Evolutionary conservation across 352 stramenopile species (phyloP).

Genomic region (Paralagenidium karlingii): DNA sequence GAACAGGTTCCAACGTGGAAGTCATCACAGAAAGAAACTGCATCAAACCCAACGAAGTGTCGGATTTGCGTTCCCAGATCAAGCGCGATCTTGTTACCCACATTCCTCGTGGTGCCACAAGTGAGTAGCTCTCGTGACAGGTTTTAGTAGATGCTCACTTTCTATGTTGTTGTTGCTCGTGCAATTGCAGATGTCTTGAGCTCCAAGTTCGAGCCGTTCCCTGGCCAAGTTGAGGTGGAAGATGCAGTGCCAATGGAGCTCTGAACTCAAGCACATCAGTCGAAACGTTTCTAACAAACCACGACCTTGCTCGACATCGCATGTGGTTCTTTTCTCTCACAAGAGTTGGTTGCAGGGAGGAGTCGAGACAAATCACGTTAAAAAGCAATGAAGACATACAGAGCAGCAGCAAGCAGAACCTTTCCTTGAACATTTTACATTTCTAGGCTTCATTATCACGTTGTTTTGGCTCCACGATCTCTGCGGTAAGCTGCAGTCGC

Average conservation of each 20-base stretch:
- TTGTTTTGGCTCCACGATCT: conserved; percentile 31
- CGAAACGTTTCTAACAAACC: no score
- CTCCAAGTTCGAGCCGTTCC: conserved; percentile 64
- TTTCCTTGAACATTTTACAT: no score
- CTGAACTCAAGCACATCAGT: no score
- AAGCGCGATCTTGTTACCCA: conserved; percentile 72
- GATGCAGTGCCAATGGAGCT: conserved; percentile 69
- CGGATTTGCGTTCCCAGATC: conserved; percentile 76
- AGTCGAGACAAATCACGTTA: no score
- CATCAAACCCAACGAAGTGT: conserved; percentile 89
- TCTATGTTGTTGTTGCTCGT: not conserved
- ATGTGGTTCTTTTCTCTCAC: no score
- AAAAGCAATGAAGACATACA: not conserved
- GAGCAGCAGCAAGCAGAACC: no score
- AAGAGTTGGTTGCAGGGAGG: no score
- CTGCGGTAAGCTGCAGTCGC: conserved; percentile 69
- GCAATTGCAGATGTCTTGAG: conserved; percentile 33
- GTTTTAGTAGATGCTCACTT: not conserved
- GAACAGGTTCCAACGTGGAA: conserved; percentile 66
- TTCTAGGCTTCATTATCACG: no score
- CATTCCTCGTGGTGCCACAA: conserved; percentile 68
- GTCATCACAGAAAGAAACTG: conserved; percentile 86
- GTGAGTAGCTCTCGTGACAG: conserved; percentile 20
- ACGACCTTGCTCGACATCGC: no score
- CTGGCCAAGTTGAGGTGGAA: conserved; percentile 42